Evolutionary conservation across 805 yeast species (phyloP).

Genomic region (Metschnikowia colocasiae): DNA sequence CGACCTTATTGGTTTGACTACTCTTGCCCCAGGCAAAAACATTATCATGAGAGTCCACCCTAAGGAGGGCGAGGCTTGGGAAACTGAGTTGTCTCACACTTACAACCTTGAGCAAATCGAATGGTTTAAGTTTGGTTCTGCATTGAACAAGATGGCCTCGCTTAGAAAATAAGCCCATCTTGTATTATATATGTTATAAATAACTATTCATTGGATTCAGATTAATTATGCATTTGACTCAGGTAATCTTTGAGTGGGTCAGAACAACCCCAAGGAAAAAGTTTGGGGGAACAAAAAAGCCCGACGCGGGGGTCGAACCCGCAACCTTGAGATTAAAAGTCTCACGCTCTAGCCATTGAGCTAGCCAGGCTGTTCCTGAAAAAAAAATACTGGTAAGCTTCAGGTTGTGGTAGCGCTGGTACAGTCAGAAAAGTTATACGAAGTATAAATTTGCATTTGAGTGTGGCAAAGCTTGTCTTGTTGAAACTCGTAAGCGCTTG

Average conservation of each 20-base stretch:
- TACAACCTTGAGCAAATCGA: conserved; percentile 95
- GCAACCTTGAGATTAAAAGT: conserved; percentile 25
- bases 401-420: too few species aligned
- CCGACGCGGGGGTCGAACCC: conserved; percentile 28
- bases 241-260: too few species aligned
- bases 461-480: too few species aligned
- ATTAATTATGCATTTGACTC: too few species aligned
- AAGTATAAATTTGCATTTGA: too few species aligned
- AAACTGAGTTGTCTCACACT: conserved; percentile 89
- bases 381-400: too few species aligned
- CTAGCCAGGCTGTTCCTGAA: conserved; percentile 20
- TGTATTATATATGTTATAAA: conserved; percentile 9
- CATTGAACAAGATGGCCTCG: conserved; percentile 90
- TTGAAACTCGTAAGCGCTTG: too few species aligned
- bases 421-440: too few species aligned
- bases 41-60: conserved; percentile 73
- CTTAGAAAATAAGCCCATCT: conserved; percentile 10
- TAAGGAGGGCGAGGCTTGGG: conserved; percentile 79
- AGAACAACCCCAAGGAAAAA: too few species aligned
- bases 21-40: conserved; percentile 90
- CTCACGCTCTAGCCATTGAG: conserved; percentile 26
- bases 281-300: conserved; percentile 17
- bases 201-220: conserved; percentile 12
- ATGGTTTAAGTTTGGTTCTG: conserved; percentile 99
- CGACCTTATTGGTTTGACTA: conserved; percentile 79